phyloP scores from a whole-genome alignment of 768 basidiomycete genomes.

The Exidia glandulosa region DNA sequence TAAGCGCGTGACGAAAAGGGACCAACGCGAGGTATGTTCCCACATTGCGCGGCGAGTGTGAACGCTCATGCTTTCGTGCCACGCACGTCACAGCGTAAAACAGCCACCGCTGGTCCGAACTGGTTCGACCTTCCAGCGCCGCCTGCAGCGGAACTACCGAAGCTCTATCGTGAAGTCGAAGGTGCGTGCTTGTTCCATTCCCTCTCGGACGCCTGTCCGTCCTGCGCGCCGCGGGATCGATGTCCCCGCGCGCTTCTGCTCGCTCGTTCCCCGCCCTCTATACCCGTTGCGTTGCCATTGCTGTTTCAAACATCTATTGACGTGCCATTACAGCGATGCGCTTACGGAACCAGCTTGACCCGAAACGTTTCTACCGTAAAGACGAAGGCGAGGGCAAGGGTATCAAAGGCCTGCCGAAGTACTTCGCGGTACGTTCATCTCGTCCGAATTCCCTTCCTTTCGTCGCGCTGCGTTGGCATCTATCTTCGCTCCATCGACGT shows the following conservation, averaged over 20 bases:
- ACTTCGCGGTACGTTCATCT: slow-evolving; percentile 62
- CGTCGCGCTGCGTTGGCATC: not conserved
- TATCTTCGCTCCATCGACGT: no score
- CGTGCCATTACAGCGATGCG: no score
- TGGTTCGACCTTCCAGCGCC: slow-evolving; percentile 90
- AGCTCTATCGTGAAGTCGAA: slow-evolving; percentile 75
- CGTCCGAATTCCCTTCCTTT: not conserved
- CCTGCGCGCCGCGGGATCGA: no score
- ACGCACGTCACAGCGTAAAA: slow-evolving; percentile 39
- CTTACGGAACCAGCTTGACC: slow-evolving; percentile 79
- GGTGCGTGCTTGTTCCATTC: no score
- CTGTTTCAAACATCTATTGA: no score
- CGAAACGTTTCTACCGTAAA: slow-evolving; percentile 83
- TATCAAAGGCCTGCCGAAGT: slow-evolving; percentile 74
- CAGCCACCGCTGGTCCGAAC: slow-evolving; percentile 60
- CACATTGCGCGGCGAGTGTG: not conserved
- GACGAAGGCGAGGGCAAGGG: slow-evolving; percentile 80
- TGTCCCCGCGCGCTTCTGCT: no score
- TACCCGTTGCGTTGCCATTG: no score
- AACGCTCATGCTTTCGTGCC: not conserved
- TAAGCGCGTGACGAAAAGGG: not conserved
- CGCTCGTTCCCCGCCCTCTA: no score
- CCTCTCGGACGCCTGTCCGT: no score
- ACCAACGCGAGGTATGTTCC: slow-evolving; percentile 5
- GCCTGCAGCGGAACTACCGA: slow-evolving; percentile 64